phyloP scores from a whole-genome alignment of 805 yeast genomes.

The Ogataea trehalophila region DNA sequence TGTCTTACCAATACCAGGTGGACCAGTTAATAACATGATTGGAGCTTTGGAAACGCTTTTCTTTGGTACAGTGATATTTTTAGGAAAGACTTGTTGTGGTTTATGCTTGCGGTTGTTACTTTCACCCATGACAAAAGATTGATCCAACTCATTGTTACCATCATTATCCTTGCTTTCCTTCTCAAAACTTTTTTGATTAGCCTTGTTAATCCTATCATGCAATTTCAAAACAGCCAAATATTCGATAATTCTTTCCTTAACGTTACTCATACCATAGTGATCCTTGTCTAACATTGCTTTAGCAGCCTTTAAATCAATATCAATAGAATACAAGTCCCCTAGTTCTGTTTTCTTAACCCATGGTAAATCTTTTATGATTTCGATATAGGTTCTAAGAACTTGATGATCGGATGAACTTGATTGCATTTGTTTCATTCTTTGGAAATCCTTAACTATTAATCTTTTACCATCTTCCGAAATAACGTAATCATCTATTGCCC shows the following conservation, averaged over 20 bases:
- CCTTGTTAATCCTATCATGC: conserved; percentile 25
- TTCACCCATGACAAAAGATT: neutral
- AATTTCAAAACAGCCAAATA: conserved; percentile 75
- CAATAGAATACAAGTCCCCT: conserved; percentile 22
- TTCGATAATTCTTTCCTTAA: conserved; percentile 71
- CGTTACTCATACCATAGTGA: conserved; percentile 71
- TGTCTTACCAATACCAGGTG: conserved; percentile 93
- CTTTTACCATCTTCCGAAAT: conserved; percentile 39
- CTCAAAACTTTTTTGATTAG: neutral
- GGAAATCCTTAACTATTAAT: conserved; percentile 44
- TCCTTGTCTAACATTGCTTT: conserved; percentile 60
- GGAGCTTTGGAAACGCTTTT: conserved; percentile 44
- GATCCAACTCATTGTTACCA: conserved; percentile 2
- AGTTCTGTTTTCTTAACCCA: conserved; percentile 34
- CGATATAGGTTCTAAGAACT: conserved; percentile 59
- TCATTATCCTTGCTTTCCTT: neutral
- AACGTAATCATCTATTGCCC: conserved; percentile 27
- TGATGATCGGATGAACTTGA: conserved; percentile 59
- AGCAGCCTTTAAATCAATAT: conserved; percentile 50
- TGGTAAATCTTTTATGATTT: conserved; percentile 61
- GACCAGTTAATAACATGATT: conserved; percentile 77
- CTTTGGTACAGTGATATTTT: neutral
- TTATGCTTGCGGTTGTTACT: neutral
- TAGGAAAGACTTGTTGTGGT: neutral
- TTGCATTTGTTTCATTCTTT: conserved; percentile 50